Evolutionary conservation across 345 rosid species (phyloP).

Genomic region (Euclidium syriacum): DNA sequence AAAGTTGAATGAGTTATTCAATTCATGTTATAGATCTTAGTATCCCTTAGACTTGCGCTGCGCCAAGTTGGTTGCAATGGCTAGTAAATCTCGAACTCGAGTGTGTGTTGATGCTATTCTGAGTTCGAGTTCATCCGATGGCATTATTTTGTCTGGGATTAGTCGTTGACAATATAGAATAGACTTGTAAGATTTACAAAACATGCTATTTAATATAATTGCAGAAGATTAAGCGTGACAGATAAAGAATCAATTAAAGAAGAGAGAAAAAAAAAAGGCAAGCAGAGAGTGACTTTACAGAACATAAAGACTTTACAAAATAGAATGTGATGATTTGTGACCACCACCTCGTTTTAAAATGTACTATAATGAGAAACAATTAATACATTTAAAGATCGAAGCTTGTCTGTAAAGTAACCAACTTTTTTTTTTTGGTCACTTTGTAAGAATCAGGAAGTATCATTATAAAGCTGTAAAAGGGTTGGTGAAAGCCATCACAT

Average conservation of each 20-base stretch:
- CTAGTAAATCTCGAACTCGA: background rate
- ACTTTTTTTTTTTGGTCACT: constrained; percentile 17
- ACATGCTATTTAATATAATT: background rate
- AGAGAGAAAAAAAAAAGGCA: background rate
- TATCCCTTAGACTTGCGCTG: background rate
- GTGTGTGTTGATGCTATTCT: background rate
- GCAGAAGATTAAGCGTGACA: constrained; percentile 28
- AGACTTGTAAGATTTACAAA: background rate
- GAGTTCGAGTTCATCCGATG: constrained; percentile 3
- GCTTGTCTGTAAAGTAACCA: constrained; percentile 32
- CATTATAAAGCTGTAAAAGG: constrained; percentile 28
- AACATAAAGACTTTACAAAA: constrained; percentile 27
- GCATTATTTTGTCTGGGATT: background rate
- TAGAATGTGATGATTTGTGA: constrained; percentile 28
- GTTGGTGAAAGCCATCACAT: constrained; percentile 25
- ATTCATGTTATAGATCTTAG: no score
- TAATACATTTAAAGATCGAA: constrained; percentile 23
- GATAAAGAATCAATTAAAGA: constrained; percentile 23
- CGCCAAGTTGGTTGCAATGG: background rate
- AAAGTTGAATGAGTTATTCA: no score
- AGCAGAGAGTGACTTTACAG: constrained; percentile 30
- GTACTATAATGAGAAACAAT: constrained; percentile 23
- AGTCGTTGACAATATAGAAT: constrained; percentile 11
- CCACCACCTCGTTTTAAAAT: constrained; percentile 21
- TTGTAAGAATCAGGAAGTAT: constrained; percentile 22